Evolutionary conservation across 1,139 yeast genomes (phyloP).

Genomic region (Spencermartinsiella ligniputridi): DNA sequence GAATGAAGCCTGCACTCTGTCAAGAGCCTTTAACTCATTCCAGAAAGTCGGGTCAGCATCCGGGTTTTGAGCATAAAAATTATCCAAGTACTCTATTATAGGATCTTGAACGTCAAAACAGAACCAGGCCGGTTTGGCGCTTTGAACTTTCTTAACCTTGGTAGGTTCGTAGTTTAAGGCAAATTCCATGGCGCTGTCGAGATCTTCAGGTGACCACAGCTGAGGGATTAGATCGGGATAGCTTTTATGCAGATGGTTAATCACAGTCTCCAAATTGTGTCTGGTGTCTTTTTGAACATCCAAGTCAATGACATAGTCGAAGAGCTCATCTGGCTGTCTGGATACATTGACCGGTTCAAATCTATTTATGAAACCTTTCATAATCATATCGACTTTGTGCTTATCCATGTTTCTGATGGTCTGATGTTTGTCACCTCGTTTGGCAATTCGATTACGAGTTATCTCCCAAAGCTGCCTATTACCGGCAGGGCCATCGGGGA

Average conservation of each 20-base stretch:
- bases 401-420: conserved; percentile 55
- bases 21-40: conserved; percentile 31
- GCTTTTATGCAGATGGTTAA: conserved; percentile 37
- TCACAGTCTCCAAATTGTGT: conserved; percentile 46
- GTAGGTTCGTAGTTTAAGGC: conserved; percentile 30
- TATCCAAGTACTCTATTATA: conserved; percentile 18
- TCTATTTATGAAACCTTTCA: conserved; percentile 68
- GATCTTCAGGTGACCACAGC: conserved; percentile 36
- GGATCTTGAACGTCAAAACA: conserved; percentile 7
- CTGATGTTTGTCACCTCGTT: conserved; percentile 88
- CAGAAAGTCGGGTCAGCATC: conserved; percentile 23
- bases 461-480: conserved; percentile 32
- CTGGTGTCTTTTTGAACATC: conserved; percentile 50
- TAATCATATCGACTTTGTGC: conserved; percentile 51
- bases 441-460: conserved; percentile 56
- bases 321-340: conserved; percentile 57
- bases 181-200: conserved; percentile 25
- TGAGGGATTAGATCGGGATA: conserved; percentile 46
- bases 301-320: conserved; percentile 61
- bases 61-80: conserved; percentile 18
- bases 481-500: conserved; percentile 35
- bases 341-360: conserved; percentile 54
- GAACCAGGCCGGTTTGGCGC: conserved; percentile 9
- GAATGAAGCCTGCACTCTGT: conserved; percentile 52
- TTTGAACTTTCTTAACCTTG: conserved; percentile 21